Evolutionary conservation across 2,329 filamentous ascomycete genomes (phyloP).

Genomic region (Ophiostoma angusticollis): DNA sequence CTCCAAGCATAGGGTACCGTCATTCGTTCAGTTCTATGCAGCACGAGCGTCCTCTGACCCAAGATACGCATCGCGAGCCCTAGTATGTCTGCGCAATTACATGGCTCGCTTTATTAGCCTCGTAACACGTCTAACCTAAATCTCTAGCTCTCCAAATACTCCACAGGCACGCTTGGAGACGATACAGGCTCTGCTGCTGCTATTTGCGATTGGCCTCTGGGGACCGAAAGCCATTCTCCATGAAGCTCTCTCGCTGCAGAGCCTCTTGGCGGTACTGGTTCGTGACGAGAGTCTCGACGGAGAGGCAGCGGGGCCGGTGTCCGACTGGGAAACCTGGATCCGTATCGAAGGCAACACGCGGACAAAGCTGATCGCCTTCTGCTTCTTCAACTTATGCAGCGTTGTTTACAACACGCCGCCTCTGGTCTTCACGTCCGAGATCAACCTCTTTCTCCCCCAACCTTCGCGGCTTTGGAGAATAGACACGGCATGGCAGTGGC

Average conservation of each 20-base stretch:
- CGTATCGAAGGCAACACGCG: constrained; percentile 42
- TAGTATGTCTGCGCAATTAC: constrained; percentile 33
- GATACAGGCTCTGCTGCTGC: constrained; percentile 48
- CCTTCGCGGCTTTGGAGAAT: constrained; percentile 45
- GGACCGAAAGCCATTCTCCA: constrained; percentile 47
- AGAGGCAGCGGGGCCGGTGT: constrained; percentile 31
- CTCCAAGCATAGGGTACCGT: constrained; percentile 42
- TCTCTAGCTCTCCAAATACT: constrained; percentile 41
- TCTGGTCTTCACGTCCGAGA: constrained; percentile 43
- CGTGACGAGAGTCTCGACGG: constrained; percentile 43
- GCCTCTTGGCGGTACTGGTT: constrained; percentile 42
- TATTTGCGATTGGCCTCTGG: constrained; percentile 49
- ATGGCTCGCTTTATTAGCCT: too few species aligned
- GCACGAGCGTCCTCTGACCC: constrained; percentile 41
- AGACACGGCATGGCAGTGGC: constrained; percentile 46
- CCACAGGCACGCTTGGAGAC: constrained; percentile 49
- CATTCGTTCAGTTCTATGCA: constrained; percentile 48
- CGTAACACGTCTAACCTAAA: too few species aligned
- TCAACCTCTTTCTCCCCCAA: constrained; percentile 42
- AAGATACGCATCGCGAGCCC: constrained; percentile 46
- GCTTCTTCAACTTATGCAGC: constrained; percentile 50
- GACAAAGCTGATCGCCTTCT: constrained; percentile 48
- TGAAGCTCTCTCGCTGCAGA: constrained; percentile 47
- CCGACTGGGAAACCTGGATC: constrained; percentile 49
- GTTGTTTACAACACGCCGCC: constrained; percentile 50